Evolutionary conservation across 805 yeast genomes (phyloP), one percentile per base, ranked within the genome.

Genomic region (Schizosaccharomyces lindneri): DNA sequence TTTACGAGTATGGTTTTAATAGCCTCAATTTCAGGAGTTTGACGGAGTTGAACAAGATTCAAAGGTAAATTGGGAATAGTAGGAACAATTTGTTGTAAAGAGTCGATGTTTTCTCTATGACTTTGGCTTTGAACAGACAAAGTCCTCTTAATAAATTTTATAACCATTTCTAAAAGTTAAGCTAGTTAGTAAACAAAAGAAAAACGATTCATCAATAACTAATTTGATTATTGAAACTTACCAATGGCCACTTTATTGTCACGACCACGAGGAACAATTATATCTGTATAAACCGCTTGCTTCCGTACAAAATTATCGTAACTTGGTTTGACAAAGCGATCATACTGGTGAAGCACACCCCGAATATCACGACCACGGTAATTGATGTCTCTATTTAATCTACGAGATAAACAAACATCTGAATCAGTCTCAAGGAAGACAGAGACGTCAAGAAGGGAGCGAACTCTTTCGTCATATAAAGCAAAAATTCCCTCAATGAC

Each of bases 401-500:
- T 76, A 67, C 98, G 77, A 4, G 95, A 89, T 66, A 93, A 76
- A 71, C 98, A 93, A 17, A 90, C 79, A 69, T 93, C 98, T 66
- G 88, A 75, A 68, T 89, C 97, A 2, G 97, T 93, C 66, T 90
- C 97, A 2, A 93, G 97, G 70, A 81, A 93, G 29, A 65, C 63
- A 71, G 85, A 90, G 63, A 87, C 75, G 67, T 90, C 95, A 84
- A 89, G 84, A 67, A 88, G 68, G 13, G 79, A 83, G 62, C 84
- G 72, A 19, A 93, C 71, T 55, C 88, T 77, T 59, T 77, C 76
- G 69, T 84, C 87, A 64, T 83, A 81, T 55, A 93, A 71, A 0
- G 95, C 87, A 69, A 85, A 87, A 2, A 93, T 81, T 1, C 98
- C 98, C 71, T 93, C 98, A 48, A 93, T 74, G 5, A 93, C 84